Evolutionary conservation across 1,139 yeast species (phyloP).

Genomic region (Sugiyamaella novakii): DNA sequence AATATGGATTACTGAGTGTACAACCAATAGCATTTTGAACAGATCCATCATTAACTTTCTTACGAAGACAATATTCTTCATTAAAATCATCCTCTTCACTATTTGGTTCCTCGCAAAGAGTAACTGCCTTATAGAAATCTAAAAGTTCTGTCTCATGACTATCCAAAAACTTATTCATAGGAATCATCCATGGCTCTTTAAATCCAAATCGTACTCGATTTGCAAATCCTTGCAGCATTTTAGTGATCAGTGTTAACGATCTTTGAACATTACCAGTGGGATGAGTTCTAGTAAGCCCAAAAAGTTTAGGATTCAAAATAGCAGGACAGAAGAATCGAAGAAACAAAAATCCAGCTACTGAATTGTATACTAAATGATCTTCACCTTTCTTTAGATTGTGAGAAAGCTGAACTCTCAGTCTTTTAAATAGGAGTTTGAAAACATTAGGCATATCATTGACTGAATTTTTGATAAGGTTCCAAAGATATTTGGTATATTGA

Average conservation of each 20-base stretch:
- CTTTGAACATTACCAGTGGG: conserved; percentile 73
- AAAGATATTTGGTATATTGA: conserved; percentile 61
- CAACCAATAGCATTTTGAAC: conserved; percentile 37
- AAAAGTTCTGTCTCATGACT: conserved; percentile 59
- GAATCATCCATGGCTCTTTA: conserved; percentile 79
- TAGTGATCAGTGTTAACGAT: conserved; percentile 80
- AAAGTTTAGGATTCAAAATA: conserved; percentile 81
- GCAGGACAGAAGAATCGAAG: conserved; percentile 91
- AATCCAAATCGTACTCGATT: conserved; percentile 73
- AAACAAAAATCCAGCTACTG: conserved; percentile 81
- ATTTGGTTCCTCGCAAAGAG: conserved; percentile 38
- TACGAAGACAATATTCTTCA: conserved; percentile 42
- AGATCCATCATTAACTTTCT: conserved; percentile 16
- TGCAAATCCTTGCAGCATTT: conserved; percentile 76
- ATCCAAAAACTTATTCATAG: conserved; percentile 67
- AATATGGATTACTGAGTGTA: conserved; percentile 41
- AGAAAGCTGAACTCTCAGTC: conserved; percentile 32
- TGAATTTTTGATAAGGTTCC: conserved; percentile 70
- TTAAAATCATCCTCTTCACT: conserved; percentile 49
- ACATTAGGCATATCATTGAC: conserved; percentile 76
- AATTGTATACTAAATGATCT: conserved; percentile 44
- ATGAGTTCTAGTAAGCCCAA: conserved; percentile 69
- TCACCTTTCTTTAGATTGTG: conserved; percentile 27
- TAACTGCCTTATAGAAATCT: conserved; percentile 71
- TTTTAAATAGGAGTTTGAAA: conserved; percentile 51